Evolutionary conservation across 2,329 filamentous ascomycete species (phyloP), one percentile per base, ranked within the genome.

Genomic region (Tolypocladium amazonense): DNA sequence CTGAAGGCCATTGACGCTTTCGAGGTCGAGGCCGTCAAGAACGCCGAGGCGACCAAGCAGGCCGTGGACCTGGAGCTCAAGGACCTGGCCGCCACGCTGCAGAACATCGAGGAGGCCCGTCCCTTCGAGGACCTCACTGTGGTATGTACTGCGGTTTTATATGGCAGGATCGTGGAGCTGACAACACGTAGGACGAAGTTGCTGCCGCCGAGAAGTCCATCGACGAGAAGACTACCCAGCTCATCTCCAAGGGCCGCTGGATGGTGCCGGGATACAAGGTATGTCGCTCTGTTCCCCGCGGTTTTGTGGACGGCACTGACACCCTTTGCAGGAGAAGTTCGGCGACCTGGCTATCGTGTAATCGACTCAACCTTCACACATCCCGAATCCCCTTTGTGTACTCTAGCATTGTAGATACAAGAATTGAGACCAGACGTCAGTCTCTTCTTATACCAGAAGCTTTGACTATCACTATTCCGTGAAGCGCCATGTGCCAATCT

Each of bases 191-290:
- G 91, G 94, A 97, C 76, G 94, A 99, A 73, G 89, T 99, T 76
- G 90, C 90, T 64, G 86, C 90, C 69, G 94, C 93, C 70, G 90
- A 92, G 77, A 92, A 94, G 70, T 93, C 96, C 68, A 97, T 99
- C 77, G 93, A 97, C 81, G 87, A 96, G 86, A 95, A 95, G 85
- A 96, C 93, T 70, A 81, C 87, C 71, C 87, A 94, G 80, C 86
- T 99, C 75, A 92, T 99, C 66, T 90, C 90, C 77, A 97, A 95
- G 88, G 93, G 93, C 77, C 90, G 92, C 86, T 99, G 94, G 94
- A 85, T 88, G 81, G 92, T 96, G 73, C 92, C 94, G 65, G 94
- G 94, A 75, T 99, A 99, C 89, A 96, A 97, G 91, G 93, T 93
- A 81, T 70, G 88, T 73, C 60, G 7, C 30, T 23, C 33, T 37